These are phyloP conservation scores for Pisolithus tinctorius DNA, from an alignment of 768 basidiomycete species.

Conservation along the genomic window DNA sequence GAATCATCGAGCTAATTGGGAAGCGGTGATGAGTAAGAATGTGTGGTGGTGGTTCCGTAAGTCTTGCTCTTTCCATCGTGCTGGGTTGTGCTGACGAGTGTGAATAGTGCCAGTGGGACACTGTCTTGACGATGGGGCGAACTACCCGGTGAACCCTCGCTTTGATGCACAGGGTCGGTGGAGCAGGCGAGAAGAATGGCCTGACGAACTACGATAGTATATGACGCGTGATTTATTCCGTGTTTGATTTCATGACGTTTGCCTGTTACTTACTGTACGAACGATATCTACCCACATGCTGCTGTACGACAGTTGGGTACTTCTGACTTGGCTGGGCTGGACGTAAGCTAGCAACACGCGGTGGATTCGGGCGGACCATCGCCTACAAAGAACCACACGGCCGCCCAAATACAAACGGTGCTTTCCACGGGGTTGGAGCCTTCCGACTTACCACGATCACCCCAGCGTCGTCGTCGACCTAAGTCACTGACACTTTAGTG, in stretches of 20 bases:
- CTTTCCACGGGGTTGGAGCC: too few relatives aligned
- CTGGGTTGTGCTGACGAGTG: constrained; percentile 2
- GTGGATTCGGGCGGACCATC: not conserved
- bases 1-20: constrained; percentile 57
- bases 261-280: not conserved
- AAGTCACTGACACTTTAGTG: not conserved
- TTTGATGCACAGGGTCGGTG: constrained; percentile 66
- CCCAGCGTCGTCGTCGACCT: too few relatives aligned
- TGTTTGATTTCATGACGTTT: not conserved
- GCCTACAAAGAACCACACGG: not conserved
- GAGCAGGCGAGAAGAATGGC: constrained; percentile 66
- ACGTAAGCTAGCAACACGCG: not conserved
- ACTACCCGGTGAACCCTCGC: constrained; percentile 64
- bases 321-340: not conserved
- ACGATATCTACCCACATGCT: too few relatives aligned
- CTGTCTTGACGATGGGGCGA: constrained; percentile 50
- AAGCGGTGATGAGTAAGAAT: constrained; percentile 71
- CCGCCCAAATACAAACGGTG: too few relatives aligned
- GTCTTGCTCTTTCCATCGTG: constrained; percentile 22
- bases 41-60: constrained; percentile 74
- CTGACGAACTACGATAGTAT: constrained; percentile 47
- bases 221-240: not conserved
- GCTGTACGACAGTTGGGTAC: too few relatives aligned
- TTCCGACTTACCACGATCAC: too few relatives aligned
- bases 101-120: constrained; percentile 45